Conservation (phyloP, 2,329 filamentous ascomycete genomes). For the Thelonectria rubi region DNA sequence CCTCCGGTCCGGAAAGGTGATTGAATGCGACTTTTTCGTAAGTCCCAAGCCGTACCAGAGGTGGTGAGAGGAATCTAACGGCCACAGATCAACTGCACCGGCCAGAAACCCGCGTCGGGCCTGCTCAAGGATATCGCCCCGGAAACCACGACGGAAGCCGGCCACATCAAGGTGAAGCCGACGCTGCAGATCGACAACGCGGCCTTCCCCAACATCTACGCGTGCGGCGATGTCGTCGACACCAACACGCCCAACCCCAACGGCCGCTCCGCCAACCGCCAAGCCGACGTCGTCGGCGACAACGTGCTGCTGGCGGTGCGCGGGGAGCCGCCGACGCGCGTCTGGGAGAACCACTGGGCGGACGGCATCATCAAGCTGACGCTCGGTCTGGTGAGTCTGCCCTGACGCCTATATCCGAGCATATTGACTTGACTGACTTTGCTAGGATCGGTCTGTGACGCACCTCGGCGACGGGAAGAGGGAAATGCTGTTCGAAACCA, state of each 20-base stretch:
- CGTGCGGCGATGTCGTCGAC: constrained; percentile 71
- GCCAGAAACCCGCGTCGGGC: constrained; percentile 65
- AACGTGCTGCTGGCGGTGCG: constrained; percentile 62
- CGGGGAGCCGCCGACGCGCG: constrained; percentile 49
- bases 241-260: constrained; percentile 58
- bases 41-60: constrained; percentile 19
- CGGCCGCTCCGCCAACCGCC: constrained; percentile 62
- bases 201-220: constrained; percentile 62
- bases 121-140: constrained; percentile 57
- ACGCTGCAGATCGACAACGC: constrained; percentile 65
- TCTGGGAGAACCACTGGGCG: constrained; percentile 55
- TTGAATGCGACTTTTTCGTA: constrained; percentile 62
- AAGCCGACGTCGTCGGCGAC: constrained; percentile 61
- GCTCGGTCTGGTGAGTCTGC: constrained; percentile 57
- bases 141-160: constrained; percentile 54
- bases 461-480: constrained; percentile 55
- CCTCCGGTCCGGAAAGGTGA: constrained; percentile 54
- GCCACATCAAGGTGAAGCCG: constrained; percentile 62
- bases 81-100: constrained; percentile 64
- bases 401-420: rapidly evolving
- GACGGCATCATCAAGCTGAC: constrained; percentile 64
- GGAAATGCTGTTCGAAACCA: constrained; percentile 53
- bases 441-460: constrained; percentile 55
- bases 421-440: not conserved
- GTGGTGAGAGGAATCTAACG: not conserved